phyloP scores from a whole-genome alignment of 805 yeast genomes.

The Candida piceae region DNA sequence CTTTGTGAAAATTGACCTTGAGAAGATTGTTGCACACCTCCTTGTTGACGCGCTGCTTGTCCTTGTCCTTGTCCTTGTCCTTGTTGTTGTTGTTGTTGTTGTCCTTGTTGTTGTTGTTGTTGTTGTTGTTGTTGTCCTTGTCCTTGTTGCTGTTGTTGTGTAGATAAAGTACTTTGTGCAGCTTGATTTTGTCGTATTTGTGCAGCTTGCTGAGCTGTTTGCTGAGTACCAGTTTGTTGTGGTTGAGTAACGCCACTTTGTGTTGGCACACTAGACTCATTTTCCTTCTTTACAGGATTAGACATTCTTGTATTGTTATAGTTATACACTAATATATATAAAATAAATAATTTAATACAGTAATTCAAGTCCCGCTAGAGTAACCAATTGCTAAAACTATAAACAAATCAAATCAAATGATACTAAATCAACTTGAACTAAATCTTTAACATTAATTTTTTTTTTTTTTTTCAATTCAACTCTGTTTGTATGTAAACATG shows the following conservation, averaged over 20 bases:
- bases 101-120: constrained; percentile 2
- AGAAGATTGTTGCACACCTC: constrained; percentile 7
- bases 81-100: constrained; percentile 2
- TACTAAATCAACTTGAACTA: too few relatives aligned
- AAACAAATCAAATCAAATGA: too few relatives aligned
- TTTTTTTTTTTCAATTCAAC: too few relatives aligned
- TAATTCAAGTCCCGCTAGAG: too few relatives aligned
- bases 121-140: constrained; percentile 7
- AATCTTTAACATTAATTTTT: too few relatives aligned
- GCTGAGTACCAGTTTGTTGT: too few relatives aligned
- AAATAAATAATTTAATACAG: too few relatives aligned
- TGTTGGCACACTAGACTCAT: constrained; percentile 5
- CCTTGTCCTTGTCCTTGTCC: constrained; percentile 8
- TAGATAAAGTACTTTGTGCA: not conserved
- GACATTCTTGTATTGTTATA: constrained; percentile 10
- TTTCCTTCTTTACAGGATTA: constrained; percentile 14
- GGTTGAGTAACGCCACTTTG: too few relatives aligned
- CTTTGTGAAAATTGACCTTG: constrained; percentile 57
- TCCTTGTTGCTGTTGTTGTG: constrained; percentile 3
- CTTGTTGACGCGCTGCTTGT: constrained; percentile 10
- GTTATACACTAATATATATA: too few relatives aligned
- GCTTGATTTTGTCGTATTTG: constrained; percentile 8
- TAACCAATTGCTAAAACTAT: too few relatives aligned
- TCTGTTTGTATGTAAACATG: too few relatives aligned
- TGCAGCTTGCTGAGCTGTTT: constrained; percentile 2